Conservation (phyloP, 345 rosid species). For the Populus tremula region DNA sequence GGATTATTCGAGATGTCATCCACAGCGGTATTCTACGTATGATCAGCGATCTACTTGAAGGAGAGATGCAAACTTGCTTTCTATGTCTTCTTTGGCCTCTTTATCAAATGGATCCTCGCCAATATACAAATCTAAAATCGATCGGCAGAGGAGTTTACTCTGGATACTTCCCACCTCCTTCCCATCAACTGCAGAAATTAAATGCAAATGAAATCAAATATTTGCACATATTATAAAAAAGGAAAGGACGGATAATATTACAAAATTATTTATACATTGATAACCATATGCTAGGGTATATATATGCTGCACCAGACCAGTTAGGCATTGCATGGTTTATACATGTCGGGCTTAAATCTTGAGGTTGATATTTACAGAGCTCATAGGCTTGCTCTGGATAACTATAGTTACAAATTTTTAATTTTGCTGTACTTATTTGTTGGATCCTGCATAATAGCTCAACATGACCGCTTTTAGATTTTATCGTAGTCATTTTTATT, state of each 20-base stretch:
- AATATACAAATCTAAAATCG: constrained; percentile 72
- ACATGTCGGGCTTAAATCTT: not conserved
- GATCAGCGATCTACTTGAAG: constrained; percentile 20
- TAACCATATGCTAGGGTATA: not conserved
- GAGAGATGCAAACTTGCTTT: constrained; percentile 53
- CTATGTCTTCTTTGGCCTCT: constrained; percentile 68
- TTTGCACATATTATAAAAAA: not conserved
- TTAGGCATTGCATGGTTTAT: not conserved
- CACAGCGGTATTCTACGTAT: not conserved
- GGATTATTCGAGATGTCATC: not conserved
- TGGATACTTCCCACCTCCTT: constrained; percentile 70
- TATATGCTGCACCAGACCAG: not conserved
- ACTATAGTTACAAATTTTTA: not conserved
- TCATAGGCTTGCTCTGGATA: not conserved
- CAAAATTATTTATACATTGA: not conserved
- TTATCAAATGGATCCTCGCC: constrained; percentile 80
- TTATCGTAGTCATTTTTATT: too few species aligned
- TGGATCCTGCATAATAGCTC: not conserved
- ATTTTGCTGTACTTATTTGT: too few species aligned
- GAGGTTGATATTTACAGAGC: not conserved
- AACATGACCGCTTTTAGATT: not conserved
- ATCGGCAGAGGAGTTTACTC: constrained; percentile 72
- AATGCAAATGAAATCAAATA: not conserved
- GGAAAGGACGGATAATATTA: not conserved
- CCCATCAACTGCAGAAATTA: constrained; percentile 55